Evolutionary conservation across 805 yeast species (phyloP), one percentile per base, ranked within the genome.

Genomic region (Saturnispora zaruensis): DNA sequence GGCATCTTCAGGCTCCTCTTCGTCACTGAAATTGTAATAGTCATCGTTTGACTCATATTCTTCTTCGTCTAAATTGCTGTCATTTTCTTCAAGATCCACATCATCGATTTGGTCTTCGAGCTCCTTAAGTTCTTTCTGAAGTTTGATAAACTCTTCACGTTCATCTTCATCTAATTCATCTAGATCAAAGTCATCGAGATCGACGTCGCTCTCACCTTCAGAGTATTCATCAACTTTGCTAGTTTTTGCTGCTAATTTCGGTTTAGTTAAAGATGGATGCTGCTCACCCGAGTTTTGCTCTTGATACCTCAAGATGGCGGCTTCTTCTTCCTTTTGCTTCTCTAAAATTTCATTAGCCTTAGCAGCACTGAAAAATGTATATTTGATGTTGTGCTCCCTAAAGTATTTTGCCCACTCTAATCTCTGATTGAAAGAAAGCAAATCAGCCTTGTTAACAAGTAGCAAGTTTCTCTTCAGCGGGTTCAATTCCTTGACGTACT

Each of bases 371-470:
- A 91, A 93, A 62, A 91, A 93, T 0, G 96, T 93, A 62, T 80
- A 93, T 52, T 82, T 77, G 58, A 93, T 88, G n/a, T 73, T 71
- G 56, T 78, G 73, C 16, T 73, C 67, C 30, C 73, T 73, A 66
- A 93, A 90, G 66, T 87, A 89, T 46, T 78, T 76, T 1, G 96
- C 95, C 99, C 99, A 93, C 6, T 73, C 73, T 45, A 77, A 66
- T 66, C 99, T 78, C 69, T 93, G 99, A 21, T 74, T 72, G 46
- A 74, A 74, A 1, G 90, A 80, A 53, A 93, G 73, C 60, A 91
- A 69, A 74, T 93, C 99, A 3, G 99, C 93, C 64, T 93, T 93
- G 66, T 93, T 93, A 28, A 93, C 95, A 55, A 93, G 74, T 55
- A 93, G 71, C 58, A 93, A 73, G 59, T 88, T 90, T 52, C 76